Percentiles rank a stretch among this genome's conserved stretches.
Evolutionary conservation across 495 filamentous ascomycete species (phyloP).

Genomic region (Penicillium desertorum): DNA sequence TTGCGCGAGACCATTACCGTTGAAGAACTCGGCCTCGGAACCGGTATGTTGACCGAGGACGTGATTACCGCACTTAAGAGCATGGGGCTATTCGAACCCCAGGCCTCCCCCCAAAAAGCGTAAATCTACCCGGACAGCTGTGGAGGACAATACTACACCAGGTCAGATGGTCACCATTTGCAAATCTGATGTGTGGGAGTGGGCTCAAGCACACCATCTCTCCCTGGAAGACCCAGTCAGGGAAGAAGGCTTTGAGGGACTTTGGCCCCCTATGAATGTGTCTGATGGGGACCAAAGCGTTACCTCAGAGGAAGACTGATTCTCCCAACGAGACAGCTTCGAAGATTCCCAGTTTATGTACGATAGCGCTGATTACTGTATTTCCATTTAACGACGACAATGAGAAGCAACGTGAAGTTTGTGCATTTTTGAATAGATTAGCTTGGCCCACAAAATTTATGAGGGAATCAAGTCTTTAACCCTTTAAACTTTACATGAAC

Average conservation of each 20-base stretch:
- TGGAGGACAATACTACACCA: slow-evolving; percentile 29
- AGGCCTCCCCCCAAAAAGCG: slow-evolving; percentile 44
- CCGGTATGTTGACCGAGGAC: slow-evolving; percentile 81
- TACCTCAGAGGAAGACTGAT: slow-evolving; percentile 16
- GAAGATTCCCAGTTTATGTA: slow-evolving; percentile 1
- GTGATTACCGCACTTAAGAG: slow-evolving; percentile 73
- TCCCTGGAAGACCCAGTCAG: slow-evolving; percentile 48
- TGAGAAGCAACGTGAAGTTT: slow-evolving; percentile 20
- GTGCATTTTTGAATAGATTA: slow-evolving; percentile 34
- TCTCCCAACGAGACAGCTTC: not conserved
- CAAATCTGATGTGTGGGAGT: slow-evolving; percentile 49
- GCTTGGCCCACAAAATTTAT: slow-evolving; percentile 13
- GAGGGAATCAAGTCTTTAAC: slow-evolving; percentile 17
- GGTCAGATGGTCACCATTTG: slow-evolving; percentile 39
- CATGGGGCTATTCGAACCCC: slow-evolving; percentile 71
- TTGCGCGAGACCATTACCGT: slow-evolving; percentile 49
- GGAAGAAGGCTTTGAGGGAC: slow-evolving; percentile 48
- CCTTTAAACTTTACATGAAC: slow-evolving; percentile 34
- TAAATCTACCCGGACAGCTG: slow-evolving; percentile 27
- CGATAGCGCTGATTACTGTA: slow-evolving; percentile 16
- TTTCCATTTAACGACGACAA: slow-evolving; percentile 12
- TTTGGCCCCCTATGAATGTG: slow-evolving; percentile 25
- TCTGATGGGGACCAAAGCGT: slow-evolving; percentile 14
- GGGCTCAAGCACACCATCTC: slow-evolving; percentile 40
- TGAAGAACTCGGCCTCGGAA: slow-evolving; percentile 58